Percentiles rank a stretch among this genome's conserved stretches.
Conservation (phyloP, 257 asterid species). For the Scutellaria barbata region DNA sequence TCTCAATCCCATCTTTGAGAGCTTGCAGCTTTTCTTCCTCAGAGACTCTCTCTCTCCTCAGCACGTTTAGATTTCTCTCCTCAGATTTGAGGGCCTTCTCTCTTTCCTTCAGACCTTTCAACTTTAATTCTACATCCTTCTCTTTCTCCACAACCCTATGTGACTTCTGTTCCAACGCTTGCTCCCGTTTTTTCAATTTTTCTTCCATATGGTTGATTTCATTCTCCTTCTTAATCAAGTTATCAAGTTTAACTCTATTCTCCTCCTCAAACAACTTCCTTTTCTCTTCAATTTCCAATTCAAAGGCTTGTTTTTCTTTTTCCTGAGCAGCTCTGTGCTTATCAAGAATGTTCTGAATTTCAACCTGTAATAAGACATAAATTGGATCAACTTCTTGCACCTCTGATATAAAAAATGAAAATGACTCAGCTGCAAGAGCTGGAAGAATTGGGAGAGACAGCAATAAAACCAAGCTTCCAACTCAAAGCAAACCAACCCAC, state of each 20-base stretch:
- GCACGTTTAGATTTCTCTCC: slow-evolving; percentile 52
- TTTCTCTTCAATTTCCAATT: slow-evolving; percentile 58
- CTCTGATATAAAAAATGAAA: slow-evolving; percentile 9
- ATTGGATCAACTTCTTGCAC: slow-evolving; percentile 10
- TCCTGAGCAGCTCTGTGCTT: slow-evolving; percentile 59
- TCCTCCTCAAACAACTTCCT: slow-evolving; percentile 60
- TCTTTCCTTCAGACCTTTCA: slow-evolving; percentile 64
- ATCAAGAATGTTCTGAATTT: slow-evolving; percentile 73
- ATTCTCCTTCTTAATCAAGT: slow-evolving; percentile 55
- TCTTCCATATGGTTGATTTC: slow-evolving; percentile 71
- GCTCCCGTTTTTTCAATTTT: slow-evolving; percentile 67
- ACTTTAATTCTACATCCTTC: slow-evolving; percentile 58
- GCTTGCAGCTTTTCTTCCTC: slow-evolving; percentile 57
- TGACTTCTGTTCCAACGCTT: slow-evolving; percentile 60
- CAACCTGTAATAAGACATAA: slow-evolving; percentile 56
- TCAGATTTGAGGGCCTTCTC: slow-evolving; percentile 66
- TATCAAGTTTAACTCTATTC: slow-evolving; percentile 50
- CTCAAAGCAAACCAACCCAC: too few relatives aligned
- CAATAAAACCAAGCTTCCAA: too few relatives aligned
- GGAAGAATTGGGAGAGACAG: too few relatives aligned
- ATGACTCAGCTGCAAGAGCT: neutral
- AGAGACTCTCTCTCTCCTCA: slow-evolving; percentile 49
- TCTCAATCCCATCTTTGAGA: slow-evolving; percentile 60
- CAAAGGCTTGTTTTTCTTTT: slow-evolving; percentile 57
- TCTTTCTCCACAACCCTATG: slow-evolving; percentile 78